Conservation (phyloP, 257 asterid species). For the Solanum lignicaule region DNA sequence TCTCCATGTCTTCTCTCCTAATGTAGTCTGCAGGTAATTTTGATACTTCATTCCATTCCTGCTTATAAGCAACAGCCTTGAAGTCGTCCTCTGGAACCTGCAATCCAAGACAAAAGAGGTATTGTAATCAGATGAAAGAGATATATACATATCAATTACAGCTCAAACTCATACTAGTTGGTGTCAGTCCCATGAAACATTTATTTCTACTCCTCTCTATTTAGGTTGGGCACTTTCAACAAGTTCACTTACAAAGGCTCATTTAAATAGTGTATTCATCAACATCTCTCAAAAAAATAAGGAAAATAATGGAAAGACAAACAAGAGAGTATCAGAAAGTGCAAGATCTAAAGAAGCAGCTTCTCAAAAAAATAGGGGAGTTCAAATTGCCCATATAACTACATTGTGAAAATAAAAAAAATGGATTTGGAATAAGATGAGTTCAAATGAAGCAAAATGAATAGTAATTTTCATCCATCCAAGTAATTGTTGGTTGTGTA, state of each 20-base stretch:
- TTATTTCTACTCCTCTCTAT: not conserved
- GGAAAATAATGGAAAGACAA: not conserved
- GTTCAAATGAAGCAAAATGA: not conserved
- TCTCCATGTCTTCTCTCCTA: too few species aligned
- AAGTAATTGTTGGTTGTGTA: not conserved
- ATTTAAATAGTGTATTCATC: not conserved
- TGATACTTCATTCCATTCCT: too few species aligned
- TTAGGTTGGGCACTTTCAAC: not conserved
- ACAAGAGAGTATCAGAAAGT: not conserved
- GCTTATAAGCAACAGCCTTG: too few species aligned
- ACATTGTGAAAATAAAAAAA: not conserved
- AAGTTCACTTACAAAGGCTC: not conserved
- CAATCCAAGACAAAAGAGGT: too few species aligned
- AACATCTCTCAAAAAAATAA: not conserved
- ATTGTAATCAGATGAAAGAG: not conserved
- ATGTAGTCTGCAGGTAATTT: too few species aligned
- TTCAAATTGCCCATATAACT: not conserved
- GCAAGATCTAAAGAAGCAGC: not conserved
- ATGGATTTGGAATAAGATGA: not conserved
- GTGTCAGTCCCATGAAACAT: not conserved
- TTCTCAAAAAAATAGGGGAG: not conserved
- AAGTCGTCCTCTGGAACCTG: too few species aligned
- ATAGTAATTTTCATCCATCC: not conserved
- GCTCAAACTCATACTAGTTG: not conserved
- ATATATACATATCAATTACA: not conserved